phyloP scores from a whole-genome alignment of 225 moss, liverwort and hornwort species.

The Pleurozium schreberi region DNA sequence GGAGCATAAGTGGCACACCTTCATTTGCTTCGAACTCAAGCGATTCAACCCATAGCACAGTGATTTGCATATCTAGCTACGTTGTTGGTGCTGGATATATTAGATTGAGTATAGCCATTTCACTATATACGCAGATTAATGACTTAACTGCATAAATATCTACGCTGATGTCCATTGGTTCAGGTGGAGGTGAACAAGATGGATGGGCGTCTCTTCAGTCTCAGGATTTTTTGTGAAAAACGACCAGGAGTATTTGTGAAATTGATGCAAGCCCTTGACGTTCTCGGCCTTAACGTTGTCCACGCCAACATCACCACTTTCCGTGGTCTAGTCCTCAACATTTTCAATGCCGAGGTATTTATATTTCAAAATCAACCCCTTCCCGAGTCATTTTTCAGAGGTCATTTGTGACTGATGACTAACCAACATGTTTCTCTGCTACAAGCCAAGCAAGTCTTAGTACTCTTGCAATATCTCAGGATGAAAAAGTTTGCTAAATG shows the following conservation, averaged over 20 bases:
- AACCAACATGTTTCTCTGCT: not conserved
- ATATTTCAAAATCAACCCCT: not conserved
- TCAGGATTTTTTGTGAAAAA: conserved; percentile 89
- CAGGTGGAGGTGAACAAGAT: conserved; percentile 91
- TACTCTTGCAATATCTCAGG: not conserved
- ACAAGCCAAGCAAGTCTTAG: too few species aligned
- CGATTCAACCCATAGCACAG: not conserved
- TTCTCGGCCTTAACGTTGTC: conserved; percentile 78
- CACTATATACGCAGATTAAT: not conserved
- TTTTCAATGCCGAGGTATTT: conserved; percentile 90
- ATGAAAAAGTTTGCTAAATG: not conserved
- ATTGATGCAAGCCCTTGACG: conserved; percentile 83
- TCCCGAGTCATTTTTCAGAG: not conserved
- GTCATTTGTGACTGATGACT: not conserved
- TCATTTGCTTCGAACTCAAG: not conserved
- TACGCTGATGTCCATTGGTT: not conserved
- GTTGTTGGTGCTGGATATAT: not conserved
- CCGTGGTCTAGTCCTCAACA: conserved; percentile 76
- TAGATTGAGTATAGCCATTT: not conserved
- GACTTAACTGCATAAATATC: not conserved
- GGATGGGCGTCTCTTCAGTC: conserved; percentile 63
- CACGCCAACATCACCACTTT: conserved; percentile 94
- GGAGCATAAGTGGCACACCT: not conserved
- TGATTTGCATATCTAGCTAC: not conserved
- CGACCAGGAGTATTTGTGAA: conserved; percentile 79